Conservation (phyloP, 352 stramenopile genomes). For the Pythium utonaiense region DNA sequence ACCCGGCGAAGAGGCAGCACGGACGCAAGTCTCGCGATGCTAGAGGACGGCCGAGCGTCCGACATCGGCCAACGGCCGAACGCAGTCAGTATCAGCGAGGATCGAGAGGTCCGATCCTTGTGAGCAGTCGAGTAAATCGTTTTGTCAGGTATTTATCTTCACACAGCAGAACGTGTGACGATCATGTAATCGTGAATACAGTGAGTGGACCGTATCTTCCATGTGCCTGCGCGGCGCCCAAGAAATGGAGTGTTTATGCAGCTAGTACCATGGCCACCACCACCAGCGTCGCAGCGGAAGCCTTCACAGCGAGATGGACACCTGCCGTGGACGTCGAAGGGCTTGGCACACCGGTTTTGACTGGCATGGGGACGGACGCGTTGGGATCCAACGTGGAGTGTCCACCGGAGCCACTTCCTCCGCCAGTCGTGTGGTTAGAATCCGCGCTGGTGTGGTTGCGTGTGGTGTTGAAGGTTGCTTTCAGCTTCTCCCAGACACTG, state of each 20-base stretch:
- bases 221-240: no score
- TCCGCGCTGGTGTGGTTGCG: constrained; percentile 19
- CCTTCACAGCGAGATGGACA: constrained; percentile 10
- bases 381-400: constrained; percentile 16
- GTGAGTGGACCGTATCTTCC: background rate
- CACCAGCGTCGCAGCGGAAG: constrained; percentile 4
- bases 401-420: background rate
- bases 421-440: constrained; percentile 10
- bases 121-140: constrained; percentile 1
- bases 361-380: constrained; percentile 16
- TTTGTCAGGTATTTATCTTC: constrained; percentile 17
- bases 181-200: background rate
- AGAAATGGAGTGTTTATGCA: background rate
- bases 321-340: background rate
- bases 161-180: background rate
- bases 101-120: constrained; percentile 3
- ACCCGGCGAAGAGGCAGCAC: constrained; percentile 18
- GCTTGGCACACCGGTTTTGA: background rate
- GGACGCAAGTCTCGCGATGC: constrained; percentile 22
- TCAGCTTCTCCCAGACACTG: constrained; percentile 11
- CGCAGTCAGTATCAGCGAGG: constrained; percentile 7
- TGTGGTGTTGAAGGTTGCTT: constrained; percentile 17
- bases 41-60: constrained; percentile 18
- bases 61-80: constrained; percentile 7
- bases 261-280: constrained; percentile 3